Evolutionary conservation across 2,329 filamentous ascomycete species (phyloP), one percentile per base, ranked within the genome.

Genomic region (Pseudogymnoascus sp.): DNA sequence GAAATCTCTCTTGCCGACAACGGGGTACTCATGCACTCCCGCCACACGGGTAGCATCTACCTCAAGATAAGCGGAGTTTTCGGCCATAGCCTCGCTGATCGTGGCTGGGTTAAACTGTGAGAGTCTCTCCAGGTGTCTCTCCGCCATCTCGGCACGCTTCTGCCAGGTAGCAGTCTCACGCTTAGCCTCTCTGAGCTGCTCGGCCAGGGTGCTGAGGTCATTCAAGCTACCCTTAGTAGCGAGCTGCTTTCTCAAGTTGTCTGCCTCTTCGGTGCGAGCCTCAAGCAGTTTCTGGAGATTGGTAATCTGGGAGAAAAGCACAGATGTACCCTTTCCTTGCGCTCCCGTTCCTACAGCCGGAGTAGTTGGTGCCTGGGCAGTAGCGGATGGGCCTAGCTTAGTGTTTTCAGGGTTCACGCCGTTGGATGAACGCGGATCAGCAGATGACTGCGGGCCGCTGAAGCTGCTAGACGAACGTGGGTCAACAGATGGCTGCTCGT

Each of bases 111-210:
- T 18, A 23, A 60, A 23, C 34, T 62, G 18, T 7, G 53, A 63
- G 2, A 71, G 56, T 3, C 79, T 76, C 3, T 77, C 75, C 16
- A 86, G 70, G 59, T 80, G 77, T 65, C 74, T 77, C 73, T 88
- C 84, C 0, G 84, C 84, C 3, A 77, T 75, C 68, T 84, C 78
- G 0, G 85, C 85, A 34, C 83, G 76, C 34, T 76, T 77, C 66
- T 77, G 80, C 85, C 85, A 88, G 65, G 74, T 77, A 31, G 74
- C 68, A 36, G 75, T 70, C 56, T 83, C 80, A 36, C 73, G 71
- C 60, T 76, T 77, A 3, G 76, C 72, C 18, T 74, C 72, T 18
- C 78, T 72, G 49, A 87, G 68, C 66, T 82, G 76, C 66, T 83
- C 79, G 62, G 77, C 78, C 62, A 85, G 68, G 3, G 75, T 77